Evolutionary conservation across 495 filamentous ascomycete species (phyloP).

Genomic region (Aspergillus panamensis): DNA sequence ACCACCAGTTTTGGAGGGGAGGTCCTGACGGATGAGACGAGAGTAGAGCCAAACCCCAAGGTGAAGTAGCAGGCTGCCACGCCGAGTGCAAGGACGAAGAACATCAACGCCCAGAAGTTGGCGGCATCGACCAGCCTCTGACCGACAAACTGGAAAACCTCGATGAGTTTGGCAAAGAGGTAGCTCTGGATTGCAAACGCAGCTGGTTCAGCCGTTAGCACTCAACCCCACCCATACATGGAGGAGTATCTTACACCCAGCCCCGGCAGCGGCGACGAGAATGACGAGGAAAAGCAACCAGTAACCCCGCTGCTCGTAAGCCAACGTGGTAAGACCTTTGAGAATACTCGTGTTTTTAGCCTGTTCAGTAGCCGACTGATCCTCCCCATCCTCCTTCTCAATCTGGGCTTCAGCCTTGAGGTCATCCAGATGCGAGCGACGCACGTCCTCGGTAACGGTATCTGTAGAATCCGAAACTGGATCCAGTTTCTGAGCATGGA

Average conservation of each 20-base stretch:
- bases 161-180: conserved; percentile 33
- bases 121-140: conserved; percentile 29
- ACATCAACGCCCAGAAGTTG: conserved; percentile 67
- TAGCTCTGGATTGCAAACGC: conserved; percentile 34
- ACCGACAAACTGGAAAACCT: conserved; percentile 36
- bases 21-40: conserved; percentile 3
- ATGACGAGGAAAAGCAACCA: conserved; percentile 49
- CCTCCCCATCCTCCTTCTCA: conserved; percentile 37
- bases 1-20: background rate
- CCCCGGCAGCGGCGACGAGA: conserved; percentile 45
- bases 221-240: background rate
- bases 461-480: background rate
- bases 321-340: conserved; percentile 40
- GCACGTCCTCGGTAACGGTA: background rate
- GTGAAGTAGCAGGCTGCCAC: conserved; percentile 50
- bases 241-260: conserved; percentile 41
- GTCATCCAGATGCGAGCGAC: background rate
- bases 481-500: conserved; percentile 28
- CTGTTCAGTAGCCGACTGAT: conserved; percentile 22
- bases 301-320: conserved; percentile 45
- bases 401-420: background rate
- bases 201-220: conserved; percentile 39
- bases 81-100: conserved; percentile 54
- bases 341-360: conserved; percentile 35
- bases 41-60: conserved; percentile 45